Percentiles rank a stretch among this genome's conserved stretches.
These are phyloP conservation scores for Austroboletus novae-zelandiae DNA, from an alignment of 1,284 basidiomycete species.

Conservation along the genomic window DNA sequence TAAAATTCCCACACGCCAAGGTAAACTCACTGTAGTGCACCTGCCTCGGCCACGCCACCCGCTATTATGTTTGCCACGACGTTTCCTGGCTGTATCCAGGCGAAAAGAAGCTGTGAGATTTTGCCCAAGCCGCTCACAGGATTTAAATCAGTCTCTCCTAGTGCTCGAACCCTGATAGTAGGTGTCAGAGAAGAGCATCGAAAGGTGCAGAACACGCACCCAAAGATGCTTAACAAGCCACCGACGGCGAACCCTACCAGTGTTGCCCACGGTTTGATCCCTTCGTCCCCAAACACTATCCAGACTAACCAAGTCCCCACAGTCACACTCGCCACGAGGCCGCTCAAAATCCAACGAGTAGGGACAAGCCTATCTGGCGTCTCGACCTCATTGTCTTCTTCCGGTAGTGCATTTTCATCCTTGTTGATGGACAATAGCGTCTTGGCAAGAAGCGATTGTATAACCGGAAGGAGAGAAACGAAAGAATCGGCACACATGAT, in stretches of 20 bases:
- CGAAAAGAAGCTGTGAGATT: constrained; percentile 92
- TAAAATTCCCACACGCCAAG: background rate
- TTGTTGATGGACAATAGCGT: constrained; percentile 32
- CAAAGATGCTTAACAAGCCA: constrained; percentile 81
- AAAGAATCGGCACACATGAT: constrained; percentile 94
- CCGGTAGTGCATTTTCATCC: constrained; percentile 13
- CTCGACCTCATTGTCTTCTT: constrained; percentile 74
- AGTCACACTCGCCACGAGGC: constrained; percentile 61
- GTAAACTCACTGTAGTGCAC: constrained; percentile 80
- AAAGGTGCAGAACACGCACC: constrained; percentile 48
- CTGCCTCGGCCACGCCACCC: constrained; percentile 94
- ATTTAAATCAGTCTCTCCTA: constrained; percentile 93
- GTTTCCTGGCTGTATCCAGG: constrained; percentile 91
- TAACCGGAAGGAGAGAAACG: constrained; percentile 78
- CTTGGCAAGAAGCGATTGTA: constrained; percentile 50
- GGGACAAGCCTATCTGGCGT: constrained; percentile 82
- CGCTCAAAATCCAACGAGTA: constrained; percentile 70
- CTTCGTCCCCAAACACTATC: constrained; percentile 84
- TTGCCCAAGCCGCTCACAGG: constrained; percentile 95
- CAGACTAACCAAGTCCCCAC: constrained; percentile 81
- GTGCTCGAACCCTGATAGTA: constrained; percentile 69
- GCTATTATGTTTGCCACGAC: constrained; percentile 96
- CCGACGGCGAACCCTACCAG: constrained; percentile 83
- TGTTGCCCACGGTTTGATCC: constrained; percentile 94
- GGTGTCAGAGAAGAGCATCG: constrained; percentile 9